Evolutionary conservation across 1,284 basidiomycete genomes (phyloP).

Genomic region (Apiotrichum sp.): DNA sequence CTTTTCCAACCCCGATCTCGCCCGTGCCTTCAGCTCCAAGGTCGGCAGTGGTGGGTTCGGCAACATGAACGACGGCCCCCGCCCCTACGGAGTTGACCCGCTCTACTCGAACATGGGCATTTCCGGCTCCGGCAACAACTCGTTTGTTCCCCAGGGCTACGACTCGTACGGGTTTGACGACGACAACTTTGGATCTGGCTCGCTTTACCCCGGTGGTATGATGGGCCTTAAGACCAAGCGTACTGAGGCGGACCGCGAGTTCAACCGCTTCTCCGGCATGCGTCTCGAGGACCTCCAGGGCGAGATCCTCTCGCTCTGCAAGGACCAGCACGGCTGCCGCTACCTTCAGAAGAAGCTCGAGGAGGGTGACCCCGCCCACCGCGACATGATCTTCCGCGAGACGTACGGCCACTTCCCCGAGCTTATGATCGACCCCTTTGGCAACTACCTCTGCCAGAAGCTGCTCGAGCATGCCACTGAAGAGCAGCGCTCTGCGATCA

Average conservation of each 20-base stretch:
- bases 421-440: conserved; percentile 99
- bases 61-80: conserved; percentile 43
- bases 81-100: conserved; percentile 44
- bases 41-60: conserved; percentile 54
- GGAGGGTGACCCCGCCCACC: conserved; percentile 85
- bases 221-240: conserved; percentile 90
- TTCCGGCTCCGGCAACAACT: conserved; percentile 43
- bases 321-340: conserved; percentile 98
- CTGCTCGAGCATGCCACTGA: conserved; percentile 95
- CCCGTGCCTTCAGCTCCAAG: conserved; percentile 61
- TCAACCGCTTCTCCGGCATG: conserved; percentile 91
- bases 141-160: conserved; percentile 50
- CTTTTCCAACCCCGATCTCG: conserved; percentile 48
- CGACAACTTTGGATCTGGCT: conserved; percentile 62
- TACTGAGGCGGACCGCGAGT: conserved; percentile 85
- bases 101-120: conserved; percentile 37
- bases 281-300: conserved; percentile 92
- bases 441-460: conserved; percentile 99
- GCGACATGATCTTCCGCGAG: conserved; percentile 99
- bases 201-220: conserved; percentile 66
- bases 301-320: conserved; percentile 88
- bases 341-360: conserved; percentile 99
- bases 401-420: conserved; percentile 97
- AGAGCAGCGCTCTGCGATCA: conserved; percentile 94
- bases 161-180: conserved; percentile 62